Percentiles rank a stretch among this genome's conserved stretches.
Conservation (phyloP, 2,329 filamentous ascomycete species). For the Tympanopsis confertula region DNA sequence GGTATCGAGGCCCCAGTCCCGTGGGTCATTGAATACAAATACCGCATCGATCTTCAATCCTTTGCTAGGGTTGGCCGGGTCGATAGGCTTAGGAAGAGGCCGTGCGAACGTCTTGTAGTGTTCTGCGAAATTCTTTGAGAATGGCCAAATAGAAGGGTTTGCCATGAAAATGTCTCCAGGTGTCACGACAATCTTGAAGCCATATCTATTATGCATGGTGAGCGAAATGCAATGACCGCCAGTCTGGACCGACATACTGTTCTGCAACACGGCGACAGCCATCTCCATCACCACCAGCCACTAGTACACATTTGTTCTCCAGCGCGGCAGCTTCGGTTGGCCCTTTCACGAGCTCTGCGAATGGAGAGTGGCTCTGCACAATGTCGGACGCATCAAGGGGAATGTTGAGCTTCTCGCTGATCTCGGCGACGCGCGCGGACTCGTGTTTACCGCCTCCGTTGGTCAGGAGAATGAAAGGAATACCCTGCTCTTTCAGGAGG, state of each 20-base stretch:
- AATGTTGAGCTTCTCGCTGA: slow-evolving; percentile 29
- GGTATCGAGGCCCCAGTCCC: slow-evolving; percentile 21
- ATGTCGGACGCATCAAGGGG: slow-evolving; percentile 44
- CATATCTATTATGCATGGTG: slow-evolving; percentile 15
- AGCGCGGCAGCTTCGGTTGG: slow-evolving; percentile 28
- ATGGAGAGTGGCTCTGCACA: slow-evolving; percentile 67
- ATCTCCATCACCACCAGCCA: slow-evolving; percentile 34
- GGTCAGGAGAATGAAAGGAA: slow-evolving; percentile 64
- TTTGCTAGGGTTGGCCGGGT: slow-evolving; percentile 13
- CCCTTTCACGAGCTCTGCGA: slow-evolving; percentile 37
- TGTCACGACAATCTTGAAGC: slow-evolving; percentile 22
- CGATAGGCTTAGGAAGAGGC: slow-evolving; percentile 15
- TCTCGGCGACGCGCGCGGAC: slow-evolving; percentile 7
- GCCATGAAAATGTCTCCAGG: slow-evolving; percentile 18
- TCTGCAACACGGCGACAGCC: slow-evolving; percentile 15
- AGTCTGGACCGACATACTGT: not conserved
- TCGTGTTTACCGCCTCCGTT: slow-evolving; percentile 49
- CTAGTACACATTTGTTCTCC: slow-evolving; percentile 33
- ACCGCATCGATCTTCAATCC: slow-evolving; percentile 14
- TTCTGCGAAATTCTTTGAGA: slow-evolving; percentile 20
- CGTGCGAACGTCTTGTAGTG: slow-evolving; percentile 23
- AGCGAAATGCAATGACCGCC: no score
- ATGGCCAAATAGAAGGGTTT: slow-evolving; percentile 14
- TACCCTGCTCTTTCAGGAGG: slow-evolving; percentile 43
- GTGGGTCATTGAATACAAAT: slow-evolving; percentile 18